A percentile compares a stretch with the other conserved stretches of the same genome.
Evolutionary conservation across 805 yeast species (phyloP).

Genomic region (Lipomyces spencermartinsiae): DNA sequence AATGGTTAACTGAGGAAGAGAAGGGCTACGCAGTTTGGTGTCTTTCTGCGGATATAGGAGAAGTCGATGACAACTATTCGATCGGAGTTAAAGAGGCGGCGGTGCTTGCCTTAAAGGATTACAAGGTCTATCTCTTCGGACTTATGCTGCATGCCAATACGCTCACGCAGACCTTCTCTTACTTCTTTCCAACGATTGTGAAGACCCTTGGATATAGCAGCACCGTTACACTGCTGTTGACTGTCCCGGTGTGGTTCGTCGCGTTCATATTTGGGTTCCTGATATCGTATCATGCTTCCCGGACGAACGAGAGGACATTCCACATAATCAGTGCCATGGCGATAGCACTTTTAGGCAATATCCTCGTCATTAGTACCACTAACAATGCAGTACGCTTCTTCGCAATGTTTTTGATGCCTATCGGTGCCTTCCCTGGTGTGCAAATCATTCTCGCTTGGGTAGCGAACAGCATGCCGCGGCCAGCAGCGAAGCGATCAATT

Average conservation of each 20-base stretch:
- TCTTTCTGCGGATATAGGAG: conserved; percentile 49
- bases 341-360: conserved; percentile 1
- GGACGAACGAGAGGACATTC: conserved; percentile 12
- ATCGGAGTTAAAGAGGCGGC: conserved; percentile 21
- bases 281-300: conserved; percentile 13
- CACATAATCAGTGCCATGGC: conserved; percentile 14
- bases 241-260: conserved; percentile 63
- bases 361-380: conserved; percentile 8
- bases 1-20: conserved; percentile 34
- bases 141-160: conserved; percentile 27
- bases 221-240: conserved; percentile 57
- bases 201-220: conserved; percentile 57
- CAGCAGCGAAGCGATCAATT: conserved; percentile 19
- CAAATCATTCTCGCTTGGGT: conserved; percentile 19
- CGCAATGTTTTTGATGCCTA: conserved; percentile 18
- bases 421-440: conserved; percentile 19
- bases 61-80: conserved; percentile 44
- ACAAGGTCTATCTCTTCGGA: conserved; percentile 28
- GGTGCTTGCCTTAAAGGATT: conserved; percentile 18
- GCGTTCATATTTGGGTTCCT: conserved; percentile 50
- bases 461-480: conserved; percentile 16
- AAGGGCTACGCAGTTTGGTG: conserved; percentile 31
- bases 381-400: conserved; percentile 8
- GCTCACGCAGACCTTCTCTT: conserved; percentile 47
- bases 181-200: conserved; percentile 65